Evolutionary conservation across 78 protist genomes (phyloP), one percentile per base, ranked within the genome.

Genomic region (Dictyostelium firmibasis): DNA sequence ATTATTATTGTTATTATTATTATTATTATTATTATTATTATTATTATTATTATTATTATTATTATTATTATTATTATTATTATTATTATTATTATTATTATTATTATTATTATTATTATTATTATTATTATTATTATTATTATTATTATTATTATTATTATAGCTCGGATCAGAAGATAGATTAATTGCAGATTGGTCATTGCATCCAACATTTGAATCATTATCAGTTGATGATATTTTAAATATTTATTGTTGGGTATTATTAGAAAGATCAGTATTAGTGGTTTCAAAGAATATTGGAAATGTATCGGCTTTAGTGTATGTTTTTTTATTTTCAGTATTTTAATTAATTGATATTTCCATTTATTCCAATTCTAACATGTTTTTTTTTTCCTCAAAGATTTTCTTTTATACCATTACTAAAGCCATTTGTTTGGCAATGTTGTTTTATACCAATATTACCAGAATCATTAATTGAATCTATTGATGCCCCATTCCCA

Each of bases 111-210:
- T 25, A 31, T 16, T 74, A 36, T 14, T 11, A 0, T 36, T 36
- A 16, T 36, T 44, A 44, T 44, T 44, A 41, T 44, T 44, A 31
- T n/a, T 25, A 14, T 23, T 23, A 60, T 60, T 60, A 60, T 60
- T 75, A 75, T 75, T 75, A 36, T 31, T 20, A 77, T 77, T 31
- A 18, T 23, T 77, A 41, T 38, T 38, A 10, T 41, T 77, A 16
- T 36, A 77, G 83, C 25, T 50, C 0, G 94, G 94, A 25, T 43
- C 74, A 29, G 94, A 89, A 38, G 94, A 89, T 81, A 35, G 94
- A 44, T 70, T 81, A 53, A 89, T 89, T 89, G 94, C 88, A n/a
- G 94, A 89, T 89, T 89, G 94, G 94, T 89, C 94, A 29, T 47
- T 89, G 11, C 83, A 79, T 60, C 72, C 81, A 11, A 20, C 83